A percentile compares a stretch with the other conserved stretches of the same genome.
These are phyloP conservation scores for Daldinia bambusicola DNA, from an alignment of 495 filamentous ascomycete species.

Conservation along the genomic window DNA sequence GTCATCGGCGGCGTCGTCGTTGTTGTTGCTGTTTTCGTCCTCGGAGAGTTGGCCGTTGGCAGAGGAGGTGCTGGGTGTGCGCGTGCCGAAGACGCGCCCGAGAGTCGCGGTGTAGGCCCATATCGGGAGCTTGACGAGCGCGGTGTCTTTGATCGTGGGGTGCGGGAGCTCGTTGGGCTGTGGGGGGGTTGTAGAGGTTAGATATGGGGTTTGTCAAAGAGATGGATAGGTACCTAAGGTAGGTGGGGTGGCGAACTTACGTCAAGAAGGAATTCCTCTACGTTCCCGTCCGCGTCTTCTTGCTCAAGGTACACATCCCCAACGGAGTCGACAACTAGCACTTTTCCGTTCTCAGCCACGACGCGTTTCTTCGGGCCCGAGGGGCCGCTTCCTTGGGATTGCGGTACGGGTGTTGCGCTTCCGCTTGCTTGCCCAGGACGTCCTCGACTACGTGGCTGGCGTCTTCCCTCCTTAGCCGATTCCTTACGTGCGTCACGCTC, in stretches of 20 bases:
- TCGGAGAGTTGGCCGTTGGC: too few species aligned
- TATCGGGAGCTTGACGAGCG: conserved; percentile 72
- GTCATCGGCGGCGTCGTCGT: conserved; percentile 41
- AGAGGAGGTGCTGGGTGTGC: conserved; percentile 32
- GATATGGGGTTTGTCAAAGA: not conserved
- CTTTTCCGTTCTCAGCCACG: conserved; percentile 92
- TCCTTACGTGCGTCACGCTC: conserved; percentile 83
- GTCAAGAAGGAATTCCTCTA: conserved; percentile 85
- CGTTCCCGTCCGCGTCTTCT: conserved; percentile 83
- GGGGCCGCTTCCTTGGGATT: conserved; percentile 56
- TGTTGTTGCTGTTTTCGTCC: conserved; percentile 31
- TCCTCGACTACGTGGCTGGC: conserved; percentile 41
- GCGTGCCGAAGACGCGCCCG: conserved; percentile 61
- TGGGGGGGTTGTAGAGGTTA: conserved; percentile 1
- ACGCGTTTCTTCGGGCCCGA: conserved; percentile 81
- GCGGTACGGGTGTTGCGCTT: conserved; percentile 43
- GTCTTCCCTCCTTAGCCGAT: conserved; percentile 50
- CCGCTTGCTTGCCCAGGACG: conserved; percentile 49
- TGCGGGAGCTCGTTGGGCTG: conserved; percentile 71
- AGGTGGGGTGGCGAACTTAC: conserved; percentile 60
- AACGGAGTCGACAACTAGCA: conserved; percentile 87
- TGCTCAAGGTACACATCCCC: conserved; percentile 95
- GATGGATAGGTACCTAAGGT: too few species aligned
- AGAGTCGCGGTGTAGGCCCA: conserved; percentile 70
- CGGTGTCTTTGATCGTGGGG: conserved; percentile 75